These are phyloP conservation scores for Penicillium salamii DNA, from an alignment of 495 filamentous ascomycete species.

Conservation along the genomic window DNA sequence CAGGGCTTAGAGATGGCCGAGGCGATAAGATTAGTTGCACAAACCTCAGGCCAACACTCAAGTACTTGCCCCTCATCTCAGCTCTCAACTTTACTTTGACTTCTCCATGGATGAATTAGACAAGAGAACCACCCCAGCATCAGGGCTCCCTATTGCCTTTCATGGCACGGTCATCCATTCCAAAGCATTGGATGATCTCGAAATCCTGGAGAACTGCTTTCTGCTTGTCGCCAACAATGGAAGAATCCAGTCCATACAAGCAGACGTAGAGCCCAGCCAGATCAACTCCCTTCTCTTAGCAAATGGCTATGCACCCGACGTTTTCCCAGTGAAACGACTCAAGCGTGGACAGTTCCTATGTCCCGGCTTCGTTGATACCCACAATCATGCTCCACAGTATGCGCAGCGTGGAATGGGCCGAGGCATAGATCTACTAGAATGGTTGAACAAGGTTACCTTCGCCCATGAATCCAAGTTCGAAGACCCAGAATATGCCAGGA, in stretches of 20 bases:
- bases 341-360: constrained; percentile 51
- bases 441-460: constrained; percentile 60
- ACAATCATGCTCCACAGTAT: constrained; percentile 66
- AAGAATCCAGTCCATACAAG: constrained; percentile 36
- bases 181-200: constrained; percentile 32
- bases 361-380: constrained; percentile 63
- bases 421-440: constrained; percentile 56
- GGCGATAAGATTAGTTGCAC: no score
- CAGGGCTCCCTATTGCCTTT: constrained; percentile 36
- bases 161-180: constrained; percentile 56
- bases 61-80: no score
- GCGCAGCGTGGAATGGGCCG: constrained; percentile 58
- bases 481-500: constrained; percentile 50
- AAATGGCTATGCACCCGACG: constrained; percentile 30
- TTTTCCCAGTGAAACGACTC: constrained; percentile 39
- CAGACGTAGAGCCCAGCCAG: constrained; percentile 8
- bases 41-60: no score
- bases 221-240: constrained; percentile 41
- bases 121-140: constrained; percentile 11
- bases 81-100: background rate
- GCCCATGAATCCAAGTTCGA: constrained; percentile 57
- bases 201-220: constrained; percentile 47
- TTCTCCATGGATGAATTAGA: constrained; percentile 12
- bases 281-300: constrained; percentile 23
- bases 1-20: no score